Evolutionary conservation across 2,329 filamentous ascomycete genomes (phyloP).

Genomic region (Penicillium sp.): DNA sequence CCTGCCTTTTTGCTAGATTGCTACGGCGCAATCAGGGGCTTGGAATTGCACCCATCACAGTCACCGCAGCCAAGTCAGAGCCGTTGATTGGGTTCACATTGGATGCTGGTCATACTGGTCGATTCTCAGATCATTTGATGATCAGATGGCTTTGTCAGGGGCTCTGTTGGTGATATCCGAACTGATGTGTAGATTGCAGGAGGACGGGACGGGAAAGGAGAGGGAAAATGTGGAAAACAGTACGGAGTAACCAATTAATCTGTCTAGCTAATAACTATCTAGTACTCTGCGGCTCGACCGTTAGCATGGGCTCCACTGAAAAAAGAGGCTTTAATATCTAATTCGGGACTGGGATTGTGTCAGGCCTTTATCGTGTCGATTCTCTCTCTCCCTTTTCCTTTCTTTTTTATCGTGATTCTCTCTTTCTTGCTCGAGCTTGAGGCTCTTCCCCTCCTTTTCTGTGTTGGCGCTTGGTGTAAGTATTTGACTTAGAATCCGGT

Average conservation of each 20-base stretch:
- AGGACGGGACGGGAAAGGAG: no score
- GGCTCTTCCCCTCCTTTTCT: slow-evolving; percentile 22
- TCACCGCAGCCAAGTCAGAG: neutral
- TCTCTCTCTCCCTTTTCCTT: slow-evolving; percentile 7
- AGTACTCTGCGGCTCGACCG: neutral
- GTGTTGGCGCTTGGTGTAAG: slow-evolving; percentile 14
- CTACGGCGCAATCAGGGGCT: neutral
- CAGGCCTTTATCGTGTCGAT: slow-evolving; percentile 9
- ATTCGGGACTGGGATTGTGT: slow-evolving; percentile 2
- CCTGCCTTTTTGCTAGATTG: neutral
- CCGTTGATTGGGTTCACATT: neutral
- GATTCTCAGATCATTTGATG: neutral
- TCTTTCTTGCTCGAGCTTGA: slow-evolving; percentile 24
- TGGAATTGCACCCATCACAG: neutral
- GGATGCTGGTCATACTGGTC: neutral
- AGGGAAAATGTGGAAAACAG: neutral
- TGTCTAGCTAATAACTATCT: neutral
- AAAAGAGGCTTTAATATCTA: slow-evolving; percentile 15
- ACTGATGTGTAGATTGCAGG: neutral
- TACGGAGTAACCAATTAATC: neutral
- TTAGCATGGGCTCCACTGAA: neutral
- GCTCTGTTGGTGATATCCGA: neutral
- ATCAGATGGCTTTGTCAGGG: neutral
- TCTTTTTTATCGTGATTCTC: slow-evolving; percentile 15
- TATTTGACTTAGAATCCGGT: neutral